A percentile compares a stretch with the other conserved stretches of the same genome.
Evolutionary conservation across 108 stramenopile species (phyloP).

Genomic region (Cyclotella kingstonii): DNA sequence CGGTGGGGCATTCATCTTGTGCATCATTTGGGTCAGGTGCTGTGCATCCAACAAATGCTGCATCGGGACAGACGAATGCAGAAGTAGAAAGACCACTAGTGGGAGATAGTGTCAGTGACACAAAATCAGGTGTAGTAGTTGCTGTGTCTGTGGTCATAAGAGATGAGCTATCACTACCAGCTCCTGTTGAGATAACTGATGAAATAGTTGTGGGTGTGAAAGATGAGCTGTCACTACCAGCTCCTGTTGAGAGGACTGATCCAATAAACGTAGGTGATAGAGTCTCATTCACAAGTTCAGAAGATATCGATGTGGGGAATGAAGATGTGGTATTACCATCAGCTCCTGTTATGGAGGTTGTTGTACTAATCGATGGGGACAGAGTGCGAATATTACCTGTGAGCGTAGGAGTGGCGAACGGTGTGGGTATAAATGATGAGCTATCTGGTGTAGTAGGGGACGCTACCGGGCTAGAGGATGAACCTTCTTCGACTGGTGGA

Average conservation of each 20-base stretch:
- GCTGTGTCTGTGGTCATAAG: neutral
- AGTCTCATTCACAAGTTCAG: neutral
- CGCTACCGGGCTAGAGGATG: neutral
- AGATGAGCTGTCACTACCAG: too few species aligned
- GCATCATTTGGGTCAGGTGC: constrained; percentile 23
- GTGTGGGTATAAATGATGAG: neutral
- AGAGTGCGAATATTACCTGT: neutral
- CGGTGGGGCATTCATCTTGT: constrained; percentile 16
- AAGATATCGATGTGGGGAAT: neutral
- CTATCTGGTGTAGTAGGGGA: neutral
- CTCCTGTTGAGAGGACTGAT: neutral
- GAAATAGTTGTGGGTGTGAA: neutral
- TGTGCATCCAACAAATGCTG: constrained; percentile 28
- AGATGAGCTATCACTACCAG: too few species aligned
- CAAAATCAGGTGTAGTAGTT: neutral
- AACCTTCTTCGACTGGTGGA: neutral
- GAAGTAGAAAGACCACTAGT: neutral
- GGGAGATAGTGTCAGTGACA: neutral
- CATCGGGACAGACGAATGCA: constrained; percentile 10
- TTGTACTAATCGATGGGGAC: neutral
- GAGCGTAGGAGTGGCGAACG: neutral
- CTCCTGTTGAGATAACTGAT: neutral
- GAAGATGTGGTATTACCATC: neutral
- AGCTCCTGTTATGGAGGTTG: neutral
- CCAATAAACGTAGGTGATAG: neutral